Percentiles rank a stretch among this genome's conserved stretches.
These are phyloP conservation scores for Aspergillus conjunctus DNA, from an alignment of 495 filamentous ascomycete species.

Conservation along the genomic window DNA sequence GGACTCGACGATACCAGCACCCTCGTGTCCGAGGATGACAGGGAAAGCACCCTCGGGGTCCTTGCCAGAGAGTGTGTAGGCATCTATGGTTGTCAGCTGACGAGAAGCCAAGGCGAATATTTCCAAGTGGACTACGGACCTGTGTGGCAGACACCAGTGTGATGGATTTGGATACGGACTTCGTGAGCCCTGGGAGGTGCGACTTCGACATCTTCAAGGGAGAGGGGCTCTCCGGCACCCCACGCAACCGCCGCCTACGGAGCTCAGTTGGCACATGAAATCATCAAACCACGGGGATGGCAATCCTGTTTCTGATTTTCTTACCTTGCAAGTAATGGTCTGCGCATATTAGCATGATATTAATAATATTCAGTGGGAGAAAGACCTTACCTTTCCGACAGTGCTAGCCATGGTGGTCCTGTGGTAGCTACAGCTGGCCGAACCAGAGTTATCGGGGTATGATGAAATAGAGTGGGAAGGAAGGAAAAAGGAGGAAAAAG, in stretches of 20 bases:
- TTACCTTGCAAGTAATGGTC: conserved; percentile 78
- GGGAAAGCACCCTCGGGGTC: conserved; percentile 98
- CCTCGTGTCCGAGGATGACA: conserved; percentile 93
- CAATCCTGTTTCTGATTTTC: conserved; percentile 13
- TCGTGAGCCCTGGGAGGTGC: conserved; percentile 89
- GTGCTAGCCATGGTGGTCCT: conserved; percentile 45
- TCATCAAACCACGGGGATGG: neutral
- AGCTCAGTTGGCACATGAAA: conserved; percentile 24
- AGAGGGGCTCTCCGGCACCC: conserved; percentile 88
- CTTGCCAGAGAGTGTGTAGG: conserved; percentile 97
- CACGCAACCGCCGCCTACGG: conserved; percentile 91
- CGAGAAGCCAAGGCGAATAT: neutral
- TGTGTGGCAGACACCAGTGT: conserved; percentile 98
- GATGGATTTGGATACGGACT: conserved; percentile 93
- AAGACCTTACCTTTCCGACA: conserved; percentile 55
- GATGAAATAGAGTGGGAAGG: conserved; percentile 8
- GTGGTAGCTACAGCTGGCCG: conserved; percentile 1
- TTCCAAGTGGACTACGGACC: conserved; percentile 53
- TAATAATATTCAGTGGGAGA: neutral
- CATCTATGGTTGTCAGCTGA: conserved; percentile 59
- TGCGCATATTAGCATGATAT: conserved; percentile 32
- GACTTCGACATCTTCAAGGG: conserved; percentile 90
- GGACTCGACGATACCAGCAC: conserved; percentile 95
- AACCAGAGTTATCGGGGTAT: neutral
- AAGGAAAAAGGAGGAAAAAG: conserved; percentile 14